Percentiles rank a stretch among this genome's conserved stretches.
Evolutionary conservation across 352 stramenopile species (phyloP).

Genomic region (Phytophthora macrochlamydospora): DNA sequence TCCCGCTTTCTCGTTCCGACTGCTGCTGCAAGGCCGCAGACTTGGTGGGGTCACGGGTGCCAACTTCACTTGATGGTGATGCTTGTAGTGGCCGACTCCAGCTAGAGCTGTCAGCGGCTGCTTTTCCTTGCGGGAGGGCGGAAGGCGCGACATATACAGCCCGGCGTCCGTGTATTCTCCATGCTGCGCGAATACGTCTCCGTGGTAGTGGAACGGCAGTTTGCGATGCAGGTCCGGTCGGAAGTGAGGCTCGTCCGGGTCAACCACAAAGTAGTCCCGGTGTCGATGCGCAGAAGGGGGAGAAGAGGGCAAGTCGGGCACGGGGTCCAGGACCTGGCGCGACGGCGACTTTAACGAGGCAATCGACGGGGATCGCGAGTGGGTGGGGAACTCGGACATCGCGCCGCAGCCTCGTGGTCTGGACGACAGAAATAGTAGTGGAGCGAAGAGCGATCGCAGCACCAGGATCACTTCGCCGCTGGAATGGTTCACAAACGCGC

Average conservation of each 20-base stretch:
- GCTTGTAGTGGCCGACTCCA: constrained; percentile 40
- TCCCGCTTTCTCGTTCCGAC: constrained; percentile 10
- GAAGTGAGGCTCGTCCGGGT: constrained; percentile 10
- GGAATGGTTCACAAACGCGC: too few relatives aligned
- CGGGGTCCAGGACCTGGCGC: constrained; percentile 11
- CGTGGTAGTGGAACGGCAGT: constrained; percentile 68
- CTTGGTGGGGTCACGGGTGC: constrained; percentile 41
- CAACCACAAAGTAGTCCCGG: constrained; percentile 35
- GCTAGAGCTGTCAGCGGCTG: constrained; percentile 28
- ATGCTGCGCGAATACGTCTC: constrained; percentile 77
- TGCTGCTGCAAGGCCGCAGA: constrained; percentile 14
- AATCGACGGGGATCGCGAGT: neutral
- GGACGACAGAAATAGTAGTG: too few relatives aligned
- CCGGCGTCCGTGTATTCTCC: constrained; percentile 68
- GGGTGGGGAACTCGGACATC: constrained; percentile 20
- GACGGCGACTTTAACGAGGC: constrained; percentile 13
- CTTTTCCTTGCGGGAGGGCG: constrained; percentile 53
- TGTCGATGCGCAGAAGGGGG: constrained; percentile 22
- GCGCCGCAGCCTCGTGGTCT: neutral
- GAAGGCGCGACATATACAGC: constrained; percentile 77
- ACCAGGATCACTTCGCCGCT: neutral
- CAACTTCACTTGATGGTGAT: constrained; percentile 45
- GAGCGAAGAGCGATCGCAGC: too few relatives aligned
- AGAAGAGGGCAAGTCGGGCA: constrained; percentile 12
- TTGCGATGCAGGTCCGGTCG: constrained; percentile 41